Evolutionary conservation across 2,329 filamentous ascomycete species (phyloP), one percentile per base, ranked within the genome.

Genomic region (Hymenoscyphus scutula): DNA sequence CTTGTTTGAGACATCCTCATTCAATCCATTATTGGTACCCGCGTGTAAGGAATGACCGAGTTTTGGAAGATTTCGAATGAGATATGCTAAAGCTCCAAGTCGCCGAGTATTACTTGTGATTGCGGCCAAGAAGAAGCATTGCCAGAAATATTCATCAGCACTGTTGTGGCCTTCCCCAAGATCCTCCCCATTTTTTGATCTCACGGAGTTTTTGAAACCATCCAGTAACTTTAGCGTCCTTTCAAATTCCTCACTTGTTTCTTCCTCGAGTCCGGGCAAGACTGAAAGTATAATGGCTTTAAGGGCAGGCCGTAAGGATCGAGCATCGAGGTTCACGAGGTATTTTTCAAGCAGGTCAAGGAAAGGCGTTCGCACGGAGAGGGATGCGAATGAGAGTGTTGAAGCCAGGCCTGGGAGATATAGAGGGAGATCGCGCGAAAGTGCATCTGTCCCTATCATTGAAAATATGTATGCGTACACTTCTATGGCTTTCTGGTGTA

Each of bases 191-290:
- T 77, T 77, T 8, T 76, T 69, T 30, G 86, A 78, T 62, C 87
- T 81, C 70, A 92, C 84, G 56, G 85, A 83, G 63, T 82, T 77
- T 71, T 93, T 92, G 74, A 98, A 87, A 62, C 84, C 87, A 69
- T 95, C 89, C 55, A 98, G 75, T 10, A 97, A 85, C 62, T 84
- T 85, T 61, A 97, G 75, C 1, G 93, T 96, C 60, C 90, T 85
- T 66, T 98, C 94, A 75, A 98, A 99, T 74, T 99, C 96, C 74
- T 99, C 95, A 68, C 93, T 96, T 8, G 92, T 96, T 75, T 98
- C 95, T 68, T 99, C 95, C 75, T 99, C 95, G 2, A 99, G 78
- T 0, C 93, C 95, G 0, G 95, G 95, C 2, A 99, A 80, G 32
- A 99, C 80, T n/a, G 91, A 89, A 23, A 99, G 79, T 64, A 98